A percentile compares a stretch with the other conserved stretches of the same genome.
Conservation (phyloP, 2,329 filamentous ascomycete genomes). For the Exophiala bonariae region DNA sequence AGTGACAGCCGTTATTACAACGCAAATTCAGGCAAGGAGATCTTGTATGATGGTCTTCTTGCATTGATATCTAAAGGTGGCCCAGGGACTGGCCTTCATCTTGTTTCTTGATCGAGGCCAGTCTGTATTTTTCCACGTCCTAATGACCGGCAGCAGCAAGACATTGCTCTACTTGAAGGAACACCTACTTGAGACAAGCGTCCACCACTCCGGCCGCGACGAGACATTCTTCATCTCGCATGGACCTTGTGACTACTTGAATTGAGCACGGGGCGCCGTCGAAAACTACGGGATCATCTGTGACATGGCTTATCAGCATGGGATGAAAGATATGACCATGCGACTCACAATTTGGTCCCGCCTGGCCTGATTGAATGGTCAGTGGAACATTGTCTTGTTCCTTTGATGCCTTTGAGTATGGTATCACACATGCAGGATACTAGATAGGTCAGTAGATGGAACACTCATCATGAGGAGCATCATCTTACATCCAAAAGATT, state of each 20-base stretch:
- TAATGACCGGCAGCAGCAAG: neutral
- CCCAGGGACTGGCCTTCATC: slow-evolving; percentile 8
- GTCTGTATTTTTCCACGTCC: no score
- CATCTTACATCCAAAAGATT: slow-evolving; percentile 54
- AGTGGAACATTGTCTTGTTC: slow-evolving; percentile 14
- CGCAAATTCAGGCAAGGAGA: neutral
- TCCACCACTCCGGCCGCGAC: slow-evolving; percentile 31
- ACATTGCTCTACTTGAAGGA: neutral
- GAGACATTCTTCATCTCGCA: slow-evolving; percentile 34
- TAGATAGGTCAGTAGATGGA: slow-evolving; percentile 7
- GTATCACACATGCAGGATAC: slow-evolving; percentile 24
- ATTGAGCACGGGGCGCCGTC: slow-evolving; percentile 32
- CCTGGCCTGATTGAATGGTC: slow-evolving; percentile 14
- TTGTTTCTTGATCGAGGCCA: no score
- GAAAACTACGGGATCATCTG: slow-evolving; percentile 28
- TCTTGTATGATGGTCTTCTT: slow-evolving; percentile 18
- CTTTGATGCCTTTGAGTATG: slow-evolving; percentile 20
- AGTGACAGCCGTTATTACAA: neutral
- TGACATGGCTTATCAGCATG: neutral
- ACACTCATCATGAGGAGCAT: neutral
- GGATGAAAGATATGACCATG: neutral
- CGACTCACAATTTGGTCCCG: slow-evolving; percentile 27
- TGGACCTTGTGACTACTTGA: slow-evolving; percentile 31
- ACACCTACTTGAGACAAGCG: slow-evolving; percentile 23
- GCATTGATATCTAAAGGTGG: slow-evolving; percentile 17